Evolutionary conservation across 345 rosid species (phyloP), one percentile per base, ranked within the genome.

Genomic region (Syzygium grande): DNA sequence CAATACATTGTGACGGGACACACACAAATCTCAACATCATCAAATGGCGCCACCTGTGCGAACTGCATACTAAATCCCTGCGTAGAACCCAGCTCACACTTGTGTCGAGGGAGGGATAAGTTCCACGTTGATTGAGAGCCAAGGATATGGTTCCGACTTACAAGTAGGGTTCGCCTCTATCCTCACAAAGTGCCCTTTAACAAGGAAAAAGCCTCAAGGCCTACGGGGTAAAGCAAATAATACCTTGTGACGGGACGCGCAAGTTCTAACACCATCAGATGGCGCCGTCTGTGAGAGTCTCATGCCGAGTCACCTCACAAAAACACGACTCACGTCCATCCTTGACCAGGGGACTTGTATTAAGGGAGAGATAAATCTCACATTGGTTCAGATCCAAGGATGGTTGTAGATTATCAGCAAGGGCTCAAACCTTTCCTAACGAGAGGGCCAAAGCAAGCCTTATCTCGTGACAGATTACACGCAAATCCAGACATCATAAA

Each of bases 1-100:
- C 63, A 9, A 23, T n/a, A 22, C 61, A 27, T 56, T 11, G 0
- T 56, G 9, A 7, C 5, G 10, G 0, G 30, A 12, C 0, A 27
- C 16, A 58, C 29, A 25, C 68, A 27, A 27, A 59, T 59, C 68
- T 13, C 13, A 15, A n/a, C 63, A 58, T 11, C 29, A 58, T 58
- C 63, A 58, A 58, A 25, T 58, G 63, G 29, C 15, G 29, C 0
- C 11, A 29, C 68, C 27, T 5, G 3, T 5, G 30, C 30, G 30
- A 59, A 5, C 12, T 11, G 27, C 23, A 55, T 55, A 21, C 23
- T 5, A 27, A 22, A 2, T 4, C 0, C 61, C 61, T 56, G 25
- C 4, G 6, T 23, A 23, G 27, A 27, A 59, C 53, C 14, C 15
- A 25, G 30, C 65, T 59, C 65, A 11, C 65, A 11, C 63, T 25